Evolutionary conservation across 139 green algal species (phyloP).

Genomic region (Trebouxia sp.): DNA sequence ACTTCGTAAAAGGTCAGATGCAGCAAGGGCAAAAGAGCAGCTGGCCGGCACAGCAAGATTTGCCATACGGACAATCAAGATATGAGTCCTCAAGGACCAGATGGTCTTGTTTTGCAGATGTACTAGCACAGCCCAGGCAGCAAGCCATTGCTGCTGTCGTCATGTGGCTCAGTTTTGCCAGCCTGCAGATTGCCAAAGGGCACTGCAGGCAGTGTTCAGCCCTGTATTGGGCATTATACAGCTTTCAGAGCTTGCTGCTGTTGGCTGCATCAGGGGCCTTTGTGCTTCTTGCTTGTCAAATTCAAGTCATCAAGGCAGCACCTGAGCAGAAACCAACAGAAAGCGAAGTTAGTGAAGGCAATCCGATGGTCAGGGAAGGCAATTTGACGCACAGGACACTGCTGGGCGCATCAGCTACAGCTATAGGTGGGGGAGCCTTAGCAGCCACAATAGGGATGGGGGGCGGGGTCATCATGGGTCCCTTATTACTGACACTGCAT

Average conservation of each 20-base stretch:
- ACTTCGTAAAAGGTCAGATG: no score
- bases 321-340: neutral
- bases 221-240: neutral
- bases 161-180: neutral
- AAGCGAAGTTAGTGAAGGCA: no score
- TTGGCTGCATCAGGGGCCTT: neutral
- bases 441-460: constrained; percentile 47
- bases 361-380: no score
- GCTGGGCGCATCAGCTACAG: neutral
- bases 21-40: no score
- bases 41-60: no score
- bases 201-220: neutral
- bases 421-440: neutral
- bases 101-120: no score
- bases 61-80: no score
- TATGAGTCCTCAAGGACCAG: no score
- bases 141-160: neutral
- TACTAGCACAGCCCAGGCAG: neutral
- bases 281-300: neutral
- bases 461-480: constrained; percentile 44
- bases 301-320: no score
- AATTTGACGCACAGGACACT: neutral
- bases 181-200: neutral
- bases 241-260: neutral
- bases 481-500: constrained; percentile 42